phyloP scores from a whole-genome alignment of 78 protist species.

The Dictyostelium brefeldianum region DNA sequence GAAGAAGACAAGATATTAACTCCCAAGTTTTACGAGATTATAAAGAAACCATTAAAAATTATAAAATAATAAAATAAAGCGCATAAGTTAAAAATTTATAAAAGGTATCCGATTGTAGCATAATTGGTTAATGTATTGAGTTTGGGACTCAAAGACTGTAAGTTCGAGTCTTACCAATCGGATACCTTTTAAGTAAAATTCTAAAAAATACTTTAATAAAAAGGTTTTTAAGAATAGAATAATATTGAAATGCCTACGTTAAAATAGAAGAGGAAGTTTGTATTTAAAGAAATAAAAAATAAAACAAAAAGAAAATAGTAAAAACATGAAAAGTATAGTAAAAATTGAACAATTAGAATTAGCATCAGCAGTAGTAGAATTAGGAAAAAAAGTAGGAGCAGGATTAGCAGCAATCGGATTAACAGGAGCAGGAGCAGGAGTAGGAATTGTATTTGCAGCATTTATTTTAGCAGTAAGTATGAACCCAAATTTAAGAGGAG shows the following conservation, averaged over 20 bases:
- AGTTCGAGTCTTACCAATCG: not conserved
- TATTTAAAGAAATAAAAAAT: not conserved
- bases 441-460: conserved; percentile 21
- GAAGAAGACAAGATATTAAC: conserved; percentile 1
- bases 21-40: not conserved
- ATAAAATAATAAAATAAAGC: not conserved
- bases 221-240: not conserved
- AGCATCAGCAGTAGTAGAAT: conserved; percentile 19
- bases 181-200: not conserved
- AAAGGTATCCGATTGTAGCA: not conserved
- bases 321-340: conserved; percentile 16
- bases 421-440: conserved; percentile 16
- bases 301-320: not conserved
- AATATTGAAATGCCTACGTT: no score
- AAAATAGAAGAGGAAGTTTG: not conserved
- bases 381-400: conserved; percentile 30
- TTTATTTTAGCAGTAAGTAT: conserved; percentile 27
- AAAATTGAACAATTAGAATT: conserved; percentile 28
- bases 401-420: conserved; percentile 15
- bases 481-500: conserved; percentile 24
- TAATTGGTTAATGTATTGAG: not conserved
- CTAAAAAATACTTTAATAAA: not conserved
- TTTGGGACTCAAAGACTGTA: not conserved
- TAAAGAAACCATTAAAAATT: not conserved
- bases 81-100: not conserved